Evolutionary conservation across 1,139 yeast species (phyloP).

Genomic region (Magnusiomyces fungicola): DNA sequence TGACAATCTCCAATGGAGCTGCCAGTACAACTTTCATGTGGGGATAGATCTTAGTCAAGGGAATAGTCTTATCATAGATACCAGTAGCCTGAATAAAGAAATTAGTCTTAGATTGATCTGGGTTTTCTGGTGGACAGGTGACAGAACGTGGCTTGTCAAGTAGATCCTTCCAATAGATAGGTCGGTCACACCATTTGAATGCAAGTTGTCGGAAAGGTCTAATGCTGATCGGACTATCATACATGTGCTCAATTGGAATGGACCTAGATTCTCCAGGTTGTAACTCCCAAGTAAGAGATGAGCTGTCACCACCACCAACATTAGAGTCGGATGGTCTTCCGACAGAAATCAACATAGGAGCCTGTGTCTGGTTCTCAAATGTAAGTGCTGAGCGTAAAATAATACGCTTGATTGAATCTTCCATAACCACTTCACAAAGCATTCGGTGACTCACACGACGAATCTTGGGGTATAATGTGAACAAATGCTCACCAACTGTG

Average conservation of each 20-base stretch:
- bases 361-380: constrained; percentile 63
- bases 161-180: constrained; percentile 60
- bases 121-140: constrained; percentile 45
- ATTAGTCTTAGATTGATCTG: constrained; percentile 28
- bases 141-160: constrained; percentile 46
- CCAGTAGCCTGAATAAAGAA: constrained; percentile 76
- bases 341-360: constrained; percentile 42
- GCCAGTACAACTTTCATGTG: constrained; percentile 72
- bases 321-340: constrained; percentile 16
- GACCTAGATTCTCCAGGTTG: constrained; percentile 52
- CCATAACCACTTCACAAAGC: constrained; percentile 60
- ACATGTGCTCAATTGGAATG: constrained; percentile 67
- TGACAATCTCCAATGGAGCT: constrained; percentile 83
- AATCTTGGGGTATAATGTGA: constrained; percentile 56
- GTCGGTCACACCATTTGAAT: constrained; percentile 61
- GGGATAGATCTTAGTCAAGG: constrained; percentile 70
- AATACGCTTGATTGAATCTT: constrained; percentile 71
- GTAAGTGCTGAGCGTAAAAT: constrained; percentile 67
- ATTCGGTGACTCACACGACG: constrained; percentile 65
- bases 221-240: constrained; percentile 48
- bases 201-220: constrained; percentile 51
- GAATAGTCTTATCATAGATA: constrained; percentile 52
- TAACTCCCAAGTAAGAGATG: constrained; percentile 28
- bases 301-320: not conserved
- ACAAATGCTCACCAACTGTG: constrained; percentile 77